Evolutionary conservation across 257 asterid genomes (phyloP), one percentile per base, ranked within the genome.

Genomic region (Echites panduratus): DNA sequence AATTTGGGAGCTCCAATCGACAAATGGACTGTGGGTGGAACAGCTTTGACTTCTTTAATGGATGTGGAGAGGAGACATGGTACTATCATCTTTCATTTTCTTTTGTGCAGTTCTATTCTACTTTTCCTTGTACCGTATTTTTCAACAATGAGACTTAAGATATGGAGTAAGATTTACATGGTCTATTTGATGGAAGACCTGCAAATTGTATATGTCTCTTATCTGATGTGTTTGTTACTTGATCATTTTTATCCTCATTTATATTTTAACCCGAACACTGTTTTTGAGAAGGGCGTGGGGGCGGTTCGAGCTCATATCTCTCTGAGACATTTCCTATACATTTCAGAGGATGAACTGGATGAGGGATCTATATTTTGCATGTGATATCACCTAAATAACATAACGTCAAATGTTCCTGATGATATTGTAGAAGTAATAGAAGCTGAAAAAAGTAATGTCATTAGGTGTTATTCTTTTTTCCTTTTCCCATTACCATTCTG

Each of bases 51-150:
- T 52, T 78, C 99, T 14, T 80, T 95, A 50, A 95, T 95, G 99
- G 98, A 95, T 76, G 99, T 95, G 41, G 99, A 95, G 73, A 88
- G 98, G 89, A 95, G 99, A 87, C 98, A 95, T 1, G 98, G 99
- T 94, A 87, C 53, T 54, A 40, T 9, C 26, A 64, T 75, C 52
- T 10, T 74, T 77, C 29, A 24, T 38, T 50, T 70, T 7, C 26
- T 66, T 41, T 70, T 67, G 56, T 47, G 52, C 65, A 56, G 56
- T 56, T n/a, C 12, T 7, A 63, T 20, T 9, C 14, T 32, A 47
- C 19, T 20, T 74, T 56, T 54, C 59, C 16, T 44, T 3, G 52
- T 57, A 41, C 17, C 49, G 20, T 41, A 2, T 26, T 52, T 41
- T 6, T 7, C 62, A 22, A 3, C 29, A 14, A 58, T 24, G 43